phyloP scores from a whole-genome alignment of 306 rosid genomes.

The Leucaena leucocephala region DNA sequence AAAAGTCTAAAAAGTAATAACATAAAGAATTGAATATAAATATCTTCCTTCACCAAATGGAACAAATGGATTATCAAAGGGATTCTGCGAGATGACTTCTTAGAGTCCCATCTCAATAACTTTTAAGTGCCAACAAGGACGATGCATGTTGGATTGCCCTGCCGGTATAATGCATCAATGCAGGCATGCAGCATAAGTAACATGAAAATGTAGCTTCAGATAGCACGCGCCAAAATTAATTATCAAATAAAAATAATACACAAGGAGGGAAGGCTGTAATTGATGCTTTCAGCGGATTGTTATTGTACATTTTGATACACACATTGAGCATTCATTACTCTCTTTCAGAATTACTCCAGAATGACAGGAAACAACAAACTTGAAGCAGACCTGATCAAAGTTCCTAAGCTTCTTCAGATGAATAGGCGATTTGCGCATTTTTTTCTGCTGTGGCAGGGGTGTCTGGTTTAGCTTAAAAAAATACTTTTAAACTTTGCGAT shows the following conservation, averaged over 20 bases:
- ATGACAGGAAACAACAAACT: background rate
- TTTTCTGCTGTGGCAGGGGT: background rate
- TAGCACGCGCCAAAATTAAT: too few species aligned
- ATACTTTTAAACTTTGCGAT: too few species aligned
- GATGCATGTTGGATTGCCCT: background rate
- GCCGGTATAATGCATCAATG: background rate
- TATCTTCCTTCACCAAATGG: background rate
- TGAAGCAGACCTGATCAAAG: background rate
- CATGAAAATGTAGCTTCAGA: background rate
- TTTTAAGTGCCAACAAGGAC: background rate
- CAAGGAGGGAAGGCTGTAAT: too few species aligned
- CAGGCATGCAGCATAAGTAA: background rate
- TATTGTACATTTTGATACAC: background rate
- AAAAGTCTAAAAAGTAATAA: background rate
- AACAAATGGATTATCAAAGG: background rate
- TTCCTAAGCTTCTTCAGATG: background rate
- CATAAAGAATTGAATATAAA: background rate
- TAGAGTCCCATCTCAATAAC: background rate
- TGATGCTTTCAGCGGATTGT: constrained; percentile 2
- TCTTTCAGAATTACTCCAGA: background rate
- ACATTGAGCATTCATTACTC: background rate
- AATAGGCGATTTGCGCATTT: background rate
- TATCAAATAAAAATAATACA: too few species aligned
- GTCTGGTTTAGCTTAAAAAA: too few species aligned
- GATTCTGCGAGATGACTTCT: background rate